phyloP scores from a whole-genome alignment of 225 moss, liverwort and hornwort species.

The Sphagnum contortum region DNA sequence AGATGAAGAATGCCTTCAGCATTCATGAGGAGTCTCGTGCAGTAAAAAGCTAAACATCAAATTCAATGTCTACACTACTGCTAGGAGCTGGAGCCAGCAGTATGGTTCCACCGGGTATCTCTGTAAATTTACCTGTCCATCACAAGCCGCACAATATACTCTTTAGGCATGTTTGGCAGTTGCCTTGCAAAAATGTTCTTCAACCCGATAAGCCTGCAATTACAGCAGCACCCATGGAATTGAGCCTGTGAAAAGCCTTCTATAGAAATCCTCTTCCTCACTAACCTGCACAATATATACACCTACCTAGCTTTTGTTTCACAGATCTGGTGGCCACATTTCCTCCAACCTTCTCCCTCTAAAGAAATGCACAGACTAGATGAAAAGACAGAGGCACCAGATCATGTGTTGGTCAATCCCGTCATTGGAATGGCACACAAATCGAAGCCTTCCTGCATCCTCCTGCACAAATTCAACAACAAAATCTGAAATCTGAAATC shows the following conservation, averaged over 20 bases:
- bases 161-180: constrained; percentile 98
- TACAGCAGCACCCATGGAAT: background rate
- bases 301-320: no score
- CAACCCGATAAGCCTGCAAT: constrained; percentile 80
- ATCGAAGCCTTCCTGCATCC: constrained; percentile 79
- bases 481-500: no score
- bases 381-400: constrained; percentile 39
- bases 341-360: background rate
- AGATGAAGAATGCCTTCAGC: no score
- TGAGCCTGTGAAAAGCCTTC: no score
- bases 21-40: no score
- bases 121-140: constrained; percentile 66
- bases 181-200: constrained; percentile 97
- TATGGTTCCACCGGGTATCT: no score
- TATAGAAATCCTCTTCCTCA: no score
- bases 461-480: constrained; percentile 42
- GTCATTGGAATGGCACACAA: constrained; percentile 90
- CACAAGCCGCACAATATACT: constrained; percentile 92
- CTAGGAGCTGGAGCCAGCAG: no score
- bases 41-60: no score
- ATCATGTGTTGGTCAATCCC: constrained; percentile 93
- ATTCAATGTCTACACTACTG: no score
- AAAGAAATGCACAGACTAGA: background rate
- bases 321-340: no score
- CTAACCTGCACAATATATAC: no score